Evolutionary conservation across 768 basidiomycete genomes (phyloP).

Genomic region (Rhizopogon vinicolor): DNA sequence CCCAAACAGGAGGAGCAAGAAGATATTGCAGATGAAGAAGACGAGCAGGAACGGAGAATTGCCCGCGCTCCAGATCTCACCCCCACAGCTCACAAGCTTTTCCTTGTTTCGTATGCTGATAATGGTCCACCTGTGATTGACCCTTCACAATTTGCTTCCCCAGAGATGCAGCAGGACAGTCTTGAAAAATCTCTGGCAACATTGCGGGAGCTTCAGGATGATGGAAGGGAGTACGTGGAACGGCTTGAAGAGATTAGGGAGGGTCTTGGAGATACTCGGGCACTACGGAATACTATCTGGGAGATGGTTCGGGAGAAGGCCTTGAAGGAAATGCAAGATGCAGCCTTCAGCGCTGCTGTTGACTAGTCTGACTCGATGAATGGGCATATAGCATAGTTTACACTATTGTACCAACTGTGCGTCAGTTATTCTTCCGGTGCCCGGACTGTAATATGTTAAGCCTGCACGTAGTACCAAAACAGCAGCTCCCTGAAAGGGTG

Average conservation of each 20-base stretch:
- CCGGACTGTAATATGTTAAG: neutral
- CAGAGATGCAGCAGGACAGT: constrained; percentile 62
- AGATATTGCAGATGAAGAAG: constrained; percentile 37
- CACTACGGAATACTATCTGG: constrained; percentile 74
- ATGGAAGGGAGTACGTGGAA: constrained; percentile 83
- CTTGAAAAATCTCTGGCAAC: constrained; percentile 72
- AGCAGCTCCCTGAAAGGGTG: neutral
- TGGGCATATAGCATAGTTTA: neutral
- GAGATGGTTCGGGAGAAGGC: constrained; percentile 69
- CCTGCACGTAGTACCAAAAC: neutral
- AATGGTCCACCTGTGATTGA: constrained; percentile 46
- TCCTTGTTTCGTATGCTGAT: constrained; percentile 49
- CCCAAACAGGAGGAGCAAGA: constrained; percentile 71
- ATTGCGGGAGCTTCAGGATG: constrained; percentile 79
- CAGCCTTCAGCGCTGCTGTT: constrained; percentile 36
- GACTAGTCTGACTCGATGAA: constrained; percentile 13
- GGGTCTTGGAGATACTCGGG: constrained; percentile 67
- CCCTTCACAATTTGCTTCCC: constrained; percentile 58
- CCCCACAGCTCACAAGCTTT: constrained; percentile 61
- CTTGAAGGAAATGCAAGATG: constrained; percentile 69
- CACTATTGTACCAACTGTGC: neutral
- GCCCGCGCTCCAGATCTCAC: constrained; percentile 64
- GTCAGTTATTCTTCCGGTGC: neutral
- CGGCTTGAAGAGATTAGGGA: constrained; percentile 82
- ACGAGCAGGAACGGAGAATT: constrained; percentile 37